Conservation (phyloP, 352 stramenopile genomes). For the Pythium graminicola region DNA sequence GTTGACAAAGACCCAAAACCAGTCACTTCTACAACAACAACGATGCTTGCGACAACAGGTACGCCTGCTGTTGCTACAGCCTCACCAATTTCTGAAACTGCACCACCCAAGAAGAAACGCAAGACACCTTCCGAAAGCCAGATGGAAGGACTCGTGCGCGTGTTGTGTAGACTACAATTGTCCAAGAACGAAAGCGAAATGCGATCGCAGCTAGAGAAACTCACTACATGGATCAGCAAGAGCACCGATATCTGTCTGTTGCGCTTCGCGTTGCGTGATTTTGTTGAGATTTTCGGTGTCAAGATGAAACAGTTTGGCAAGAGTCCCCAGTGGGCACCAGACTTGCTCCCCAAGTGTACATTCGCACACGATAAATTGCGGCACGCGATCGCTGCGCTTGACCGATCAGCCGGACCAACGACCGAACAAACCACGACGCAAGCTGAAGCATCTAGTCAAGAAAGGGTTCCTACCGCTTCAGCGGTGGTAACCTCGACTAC, state of each 20-base stretch:
- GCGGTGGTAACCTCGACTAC: neutral
- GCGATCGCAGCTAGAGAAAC: constrained; percentile 44
- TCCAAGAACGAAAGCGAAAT: constrained; percentile 48
- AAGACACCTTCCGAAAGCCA: constrained; percentile 40
- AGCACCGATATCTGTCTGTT: constrained; percentile 43
- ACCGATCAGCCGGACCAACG: neutral
- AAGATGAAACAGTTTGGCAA: constrained; percentile 30
- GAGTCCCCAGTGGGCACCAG: constrained; percentile 34
- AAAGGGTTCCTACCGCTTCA: no score
- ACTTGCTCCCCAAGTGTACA: constrained; percentile 58
- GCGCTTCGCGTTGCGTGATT: constrained; percentile 52
- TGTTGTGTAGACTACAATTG: constrained; percentile 42
- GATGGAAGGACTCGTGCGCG: constrained; percentile 52
- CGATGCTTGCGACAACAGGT: neutral
- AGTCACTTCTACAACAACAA: neutral
- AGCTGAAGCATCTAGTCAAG: no score
- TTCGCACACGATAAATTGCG: constrained; percentile 46
- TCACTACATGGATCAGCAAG: constrained; percentile 48
- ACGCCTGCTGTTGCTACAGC: neutral
- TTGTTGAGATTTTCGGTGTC: constrained; percentile 30
- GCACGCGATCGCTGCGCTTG: constrained; percentile 31
- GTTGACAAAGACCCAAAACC: neutral
- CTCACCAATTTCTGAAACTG: constrained; percentile 1
- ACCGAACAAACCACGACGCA: neutral
- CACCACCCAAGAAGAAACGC: constrained; percentile 30